phyloP scores from a whole-genome alignment of 2,329 filamentous ascomycete species.

The Fusarium sp. region DNA sequence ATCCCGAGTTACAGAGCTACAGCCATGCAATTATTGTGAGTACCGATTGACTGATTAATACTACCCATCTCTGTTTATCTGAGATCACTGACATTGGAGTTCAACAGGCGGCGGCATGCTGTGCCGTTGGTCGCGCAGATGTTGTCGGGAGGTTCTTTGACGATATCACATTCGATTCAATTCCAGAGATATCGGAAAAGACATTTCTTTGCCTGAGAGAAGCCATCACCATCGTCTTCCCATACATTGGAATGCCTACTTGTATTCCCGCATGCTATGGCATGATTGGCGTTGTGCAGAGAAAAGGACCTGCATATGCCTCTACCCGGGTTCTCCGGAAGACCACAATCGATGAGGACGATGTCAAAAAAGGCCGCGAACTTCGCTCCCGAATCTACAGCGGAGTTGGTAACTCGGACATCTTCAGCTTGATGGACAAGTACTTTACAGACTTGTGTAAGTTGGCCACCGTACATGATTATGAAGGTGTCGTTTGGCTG shows the following conservation, averaged over 20 bases:
- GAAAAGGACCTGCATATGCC: conserved; percentile 24
- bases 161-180: conserved; percentile 19
- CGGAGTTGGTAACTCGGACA: conserved; percentile 29
- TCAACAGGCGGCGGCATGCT: conserved; percentile 25
- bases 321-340: conserved; percentile 25
- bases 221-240: conserved; percentile 30
- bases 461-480: not conserved
- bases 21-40: conserved; percentile 25
- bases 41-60: not conserved
- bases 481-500: not conserved
- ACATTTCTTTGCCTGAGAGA: conserved; percentile 20
- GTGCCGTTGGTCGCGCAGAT: conserved; percentile 30
- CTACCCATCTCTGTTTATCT: rapidly evolving
- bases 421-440: conserved; percentile 28
- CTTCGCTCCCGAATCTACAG: conserved; percentile 24
- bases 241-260: conserved; percentile 31
- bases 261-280: conserved; percentile 35
- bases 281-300: conserved; percentile 34
- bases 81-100: not conserved
- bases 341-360: conserved; percentile 18
- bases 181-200: conserved; percentile 16
- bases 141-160: conserved; percentile 27
- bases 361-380: conserved; percentile 14
- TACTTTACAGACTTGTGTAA: conserved; percentile 33
- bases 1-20: conserved; percentile 1